phyloP scores from a whole-genome alignment of 2,329 filamentous ascomycete genomes.

The Sphaerulina musiva region DNA sequence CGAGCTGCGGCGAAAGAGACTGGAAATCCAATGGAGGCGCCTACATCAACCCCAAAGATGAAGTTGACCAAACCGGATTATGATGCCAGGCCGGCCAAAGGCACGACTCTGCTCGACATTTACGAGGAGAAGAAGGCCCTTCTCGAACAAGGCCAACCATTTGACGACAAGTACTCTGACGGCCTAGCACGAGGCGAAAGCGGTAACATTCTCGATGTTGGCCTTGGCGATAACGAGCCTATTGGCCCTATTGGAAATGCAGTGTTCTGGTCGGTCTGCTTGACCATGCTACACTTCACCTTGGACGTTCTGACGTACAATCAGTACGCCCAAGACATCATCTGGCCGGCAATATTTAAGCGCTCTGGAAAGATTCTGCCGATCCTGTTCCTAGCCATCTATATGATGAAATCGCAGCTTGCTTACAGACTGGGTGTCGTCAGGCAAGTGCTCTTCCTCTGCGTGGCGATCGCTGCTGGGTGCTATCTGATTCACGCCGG shows the following conservation, averaged over 20 bases:
- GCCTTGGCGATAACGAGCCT: constrained; percentile 36
- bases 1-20: constrained; percentile 35
- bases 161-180: constrained; percentile 37
- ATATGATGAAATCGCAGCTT: constrained; percentile 38
- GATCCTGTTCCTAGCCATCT: constrained; percentile 41
- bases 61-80: constrained; percentile 61
- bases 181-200: constrained; percentile 29
- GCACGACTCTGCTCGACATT: constrained; percentile 66
- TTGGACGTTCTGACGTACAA: constrained; percentile 72
- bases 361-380: constrained; percentile 46
- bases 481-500: constrained; percentile 76
- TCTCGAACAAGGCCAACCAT: constrained; percentile 46
- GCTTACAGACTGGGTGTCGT: constrained; percentile 41
- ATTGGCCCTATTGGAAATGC: constrained; percentile 45
- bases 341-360: constrained; percentile 51
- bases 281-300: constrained; percentile 69
- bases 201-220: constrained; percentile 34
- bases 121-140: constrained; percentile 55
- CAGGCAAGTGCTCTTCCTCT: constrained; percentile 55
- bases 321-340: constrained; percentile 64
- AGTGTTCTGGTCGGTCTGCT: constrained; percentile 48
- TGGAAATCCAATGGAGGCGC: constrained; percentile 32
- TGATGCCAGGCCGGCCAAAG: constrained; percentile 50
- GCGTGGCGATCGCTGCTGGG: constrained; percentile 55
- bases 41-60: constrained; percentile 47